A percentile compares a stretch with the other conserved stretches of the same genome.
These are phyloP conservation scores for Crassisporium funariophilum DNA, from an alignment of 768 basidiomycete species.

Conservation along the genomic window DNA sequence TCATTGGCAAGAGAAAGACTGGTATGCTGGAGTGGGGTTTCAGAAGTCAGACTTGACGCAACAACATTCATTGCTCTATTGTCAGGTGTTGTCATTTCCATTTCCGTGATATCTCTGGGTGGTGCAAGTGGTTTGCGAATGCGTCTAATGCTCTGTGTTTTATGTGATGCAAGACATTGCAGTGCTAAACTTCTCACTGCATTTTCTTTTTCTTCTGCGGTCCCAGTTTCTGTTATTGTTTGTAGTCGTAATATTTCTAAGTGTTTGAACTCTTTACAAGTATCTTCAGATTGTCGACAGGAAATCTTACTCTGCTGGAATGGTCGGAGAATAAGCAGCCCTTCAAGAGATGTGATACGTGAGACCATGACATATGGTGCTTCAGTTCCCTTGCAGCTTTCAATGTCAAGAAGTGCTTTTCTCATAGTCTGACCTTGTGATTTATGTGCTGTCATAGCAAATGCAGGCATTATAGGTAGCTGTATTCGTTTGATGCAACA, in stretches of 20 bases:
- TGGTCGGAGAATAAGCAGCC: slow-evolving; percentile 31
- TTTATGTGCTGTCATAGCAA: slow-evolving; percentile 42
- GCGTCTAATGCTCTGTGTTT: background rate
- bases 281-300: slow-evolving; percentile 14
- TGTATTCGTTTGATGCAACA: slow-evolving; percentile 31
- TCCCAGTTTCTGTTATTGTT: slow-evolving; percentile 1
- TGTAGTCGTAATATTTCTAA: background rate
- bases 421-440: slow-evolving; percentile 39
- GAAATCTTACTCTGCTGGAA: slow-evolving; percentile 8
- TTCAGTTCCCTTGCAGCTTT: slow-evolving; percentile 31
- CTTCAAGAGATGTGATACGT: slow-evolving; percentile 25
- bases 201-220: background rate
- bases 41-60: too few relatives aligned
- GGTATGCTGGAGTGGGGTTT: too few relatives aligned
- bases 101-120: too few relatives aligned
- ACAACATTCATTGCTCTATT: too few relatives aligned
- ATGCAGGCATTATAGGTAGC: slow-evolving; percentile 37
- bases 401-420: slow-evolving; percentile 34
- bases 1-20: too few relatives aligned
- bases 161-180: background rate
- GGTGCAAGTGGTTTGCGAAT: too few relatives aligned
- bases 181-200: background rate
- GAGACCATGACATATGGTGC: slow-evolving; percentile 47
- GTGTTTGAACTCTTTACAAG: slow-evolving; percentile 5
- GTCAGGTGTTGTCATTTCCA: too few relatives aligned